These are phyloP conservation scores for Coccomyxa sp. DNA, from an alignment of 139 green algal genomes.

Conservation along the genomic window DNA sequence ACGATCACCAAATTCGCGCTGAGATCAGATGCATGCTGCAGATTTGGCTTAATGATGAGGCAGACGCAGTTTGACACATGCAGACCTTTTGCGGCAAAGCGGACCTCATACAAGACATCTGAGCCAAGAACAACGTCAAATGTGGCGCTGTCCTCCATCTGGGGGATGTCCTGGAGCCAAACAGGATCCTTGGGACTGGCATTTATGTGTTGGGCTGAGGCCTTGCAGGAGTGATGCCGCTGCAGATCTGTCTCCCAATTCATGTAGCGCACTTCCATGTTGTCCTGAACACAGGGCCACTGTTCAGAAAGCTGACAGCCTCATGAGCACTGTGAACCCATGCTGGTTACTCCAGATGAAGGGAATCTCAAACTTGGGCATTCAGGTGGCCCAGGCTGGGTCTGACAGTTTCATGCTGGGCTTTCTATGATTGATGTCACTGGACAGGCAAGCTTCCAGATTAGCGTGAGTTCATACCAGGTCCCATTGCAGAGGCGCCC, in stretches of 20 bases:
- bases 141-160: constrained; percentile 17
- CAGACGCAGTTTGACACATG: not conserved
- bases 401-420: not conserved
- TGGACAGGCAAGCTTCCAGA: not conserved
- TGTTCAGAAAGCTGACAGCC: not conserved
- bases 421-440: not conserved
- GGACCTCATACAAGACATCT: constrained; percentile 77
- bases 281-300: constrained; percentile 15
- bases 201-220: not conserved
- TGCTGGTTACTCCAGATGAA: not conserved
- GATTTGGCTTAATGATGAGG: not conserved
- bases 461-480: not conserved
- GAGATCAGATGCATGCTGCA: not conserved
- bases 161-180: constrained; percentile 14
- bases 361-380: not conserved
- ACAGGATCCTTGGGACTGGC: not conserved
- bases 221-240: not conserved
- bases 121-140: constrained; percentile 67
- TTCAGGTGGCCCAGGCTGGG: not conserved
- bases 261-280: constrained; percentile 54
- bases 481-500: constrained; percentile 40
- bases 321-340: not conserved
- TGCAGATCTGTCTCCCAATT: constrained; percentile 41
- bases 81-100: constrained; percentile 7
- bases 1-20: not conserved